These are phyloP conservation scores for Fraxinus nigra DNA, from an alignment of 305 asterid genomes.

Conservation along the genomic window DNA sequence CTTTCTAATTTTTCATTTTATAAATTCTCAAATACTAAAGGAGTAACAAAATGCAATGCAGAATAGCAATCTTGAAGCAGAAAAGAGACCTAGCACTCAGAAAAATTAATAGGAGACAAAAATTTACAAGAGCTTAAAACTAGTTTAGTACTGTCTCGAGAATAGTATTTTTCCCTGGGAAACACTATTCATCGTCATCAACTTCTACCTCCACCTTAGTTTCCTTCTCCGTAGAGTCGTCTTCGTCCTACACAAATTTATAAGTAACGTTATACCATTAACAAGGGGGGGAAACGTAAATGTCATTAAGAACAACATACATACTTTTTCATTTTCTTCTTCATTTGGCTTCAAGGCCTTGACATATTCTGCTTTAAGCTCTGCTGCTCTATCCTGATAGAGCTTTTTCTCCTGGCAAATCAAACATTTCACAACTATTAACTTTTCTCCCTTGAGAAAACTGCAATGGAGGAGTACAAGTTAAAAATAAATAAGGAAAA, in stretches of 20 bases:
- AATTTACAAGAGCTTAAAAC: slow-evolving; percentile 28
- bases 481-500: neutral
- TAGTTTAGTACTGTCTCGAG: neutral
- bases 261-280: neutral
- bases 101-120: neutral
- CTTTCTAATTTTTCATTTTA: neutral
- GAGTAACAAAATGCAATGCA: neutral
- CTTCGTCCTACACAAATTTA: slow-evolving; percentile 29
- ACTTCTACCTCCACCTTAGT: slow-evolving; percentile 32
- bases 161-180: neutral
- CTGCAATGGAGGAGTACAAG: neutral
- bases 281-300: neutral
- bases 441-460: neutral
- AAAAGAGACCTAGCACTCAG: neutral
- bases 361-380: slow-evolving; percentile 69
- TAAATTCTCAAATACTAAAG: neutral
- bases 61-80: neutral
- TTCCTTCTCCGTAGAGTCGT: slow-evolving; percentile 20
- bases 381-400: slow-evolving; percentile 69
- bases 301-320: neutral
- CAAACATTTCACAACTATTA: neutral
- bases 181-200: slow-evolving; percentile 33
- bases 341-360: slow-evolving; percentile 40
- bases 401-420: slow-evolving; percentile 57
- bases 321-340: slow-evolving; percentile 41